Evolutionary conservation across 164 flowering plant genomes (phyloP).

Genomic region (Piper betle): DNA sequence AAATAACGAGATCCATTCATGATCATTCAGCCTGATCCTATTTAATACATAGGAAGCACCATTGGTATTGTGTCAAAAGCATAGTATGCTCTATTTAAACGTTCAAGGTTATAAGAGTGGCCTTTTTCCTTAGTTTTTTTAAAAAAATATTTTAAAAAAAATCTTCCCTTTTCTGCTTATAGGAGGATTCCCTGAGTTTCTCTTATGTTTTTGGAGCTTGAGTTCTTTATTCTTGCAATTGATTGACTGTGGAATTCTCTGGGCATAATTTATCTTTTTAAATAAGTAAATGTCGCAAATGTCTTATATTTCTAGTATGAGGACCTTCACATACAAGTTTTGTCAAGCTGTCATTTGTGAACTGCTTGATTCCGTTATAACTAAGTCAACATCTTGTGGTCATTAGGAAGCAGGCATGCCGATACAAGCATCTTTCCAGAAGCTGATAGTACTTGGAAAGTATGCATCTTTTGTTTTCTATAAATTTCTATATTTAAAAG

Average conservation of each 20-base stretch:
- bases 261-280: too few relatives aligned
- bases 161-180: too few relatives aligned
- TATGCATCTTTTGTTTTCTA: constrained; percentile 15
- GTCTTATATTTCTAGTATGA: neutral
- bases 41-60: too few relatives aligned
- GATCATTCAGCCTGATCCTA: neutral
- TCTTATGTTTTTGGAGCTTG: too few relatives aligned
- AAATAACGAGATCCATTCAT: neutral
- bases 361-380: neutral
- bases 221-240: too few relatives aligned
- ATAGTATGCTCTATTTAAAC: neutral
- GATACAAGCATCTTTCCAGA: constrained; percentile 75
- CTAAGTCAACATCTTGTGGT: neutral
- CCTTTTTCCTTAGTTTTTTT: too few relatives aligned
- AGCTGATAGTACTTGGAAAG: constrained; percentile 86
- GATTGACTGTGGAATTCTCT: too few relatives aligned
- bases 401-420: constrained; percentile 32
- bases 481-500: too few relatives aligned
- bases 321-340: neutral
- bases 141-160: too few relatives aligned
- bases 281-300: too few relatives aligned
- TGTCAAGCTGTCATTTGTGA: neutral
- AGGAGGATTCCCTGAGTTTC: too few relatives aligned
- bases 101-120: neutral
- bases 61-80: too few relatives aligned